A percentile compares a stretch with the other conserved stretches of the same genome.
Conservation (phyloP, 2,329 filamentous ascomycete genomes). For the Epichloe elymi region DNA sequence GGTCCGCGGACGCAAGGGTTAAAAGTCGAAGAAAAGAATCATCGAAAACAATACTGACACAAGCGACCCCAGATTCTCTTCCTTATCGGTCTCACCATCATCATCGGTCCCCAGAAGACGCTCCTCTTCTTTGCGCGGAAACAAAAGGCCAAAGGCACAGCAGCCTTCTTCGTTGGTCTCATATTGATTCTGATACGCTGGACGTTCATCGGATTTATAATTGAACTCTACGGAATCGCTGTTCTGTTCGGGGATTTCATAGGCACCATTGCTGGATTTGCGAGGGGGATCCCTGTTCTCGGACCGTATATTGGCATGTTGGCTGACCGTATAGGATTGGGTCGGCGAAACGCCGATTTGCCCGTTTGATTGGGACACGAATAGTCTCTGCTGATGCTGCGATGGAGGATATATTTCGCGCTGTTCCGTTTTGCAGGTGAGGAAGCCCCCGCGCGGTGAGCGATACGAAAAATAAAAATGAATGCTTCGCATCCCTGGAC, state of each 20-base stretch:
- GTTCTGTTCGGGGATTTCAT: slow-evolving; percentile 94
- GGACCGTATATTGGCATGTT: slow-evolving; percentile 71
- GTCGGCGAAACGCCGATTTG: slow-evolving; percentile 61
- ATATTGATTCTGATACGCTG: slow-evolving; percentile 76
- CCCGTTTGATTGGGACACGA: slow-evolving; percentile 44
- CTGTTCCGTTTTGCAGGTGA: neutral
- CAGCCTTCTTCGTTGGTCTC: slow-evolving; percentile 75
- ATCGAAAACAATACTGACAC: slow-evolving; percentile 5
- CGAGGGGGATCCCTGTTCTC: slow-evolving; percentile 65
- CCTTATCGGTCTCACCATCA: slow-evolving; percentile 87
- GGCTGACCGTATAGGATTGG: slow-evolving; percentile 58
- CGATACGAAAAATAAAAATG: neutral
- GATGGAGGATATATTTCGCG: neutral
- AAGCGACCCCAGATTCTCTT: slow-evolving; percentile 68
- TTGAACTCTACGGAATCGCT: slow-evolving; percentile 88
- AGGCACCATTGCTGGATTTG: slow-evolving; percentile 80
- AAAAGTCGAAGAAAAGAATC: slow-evolving; percentile 2
- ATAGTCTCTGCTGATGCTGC: neutral
- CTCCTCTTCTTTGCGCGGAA: slow-evolving; percentile 85
- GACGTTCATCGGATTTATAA: slow-evolving; percentile 79
- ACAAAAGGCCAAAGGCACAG: slow-evolving; percentile 85
- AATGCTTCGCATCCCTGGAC: neutral
- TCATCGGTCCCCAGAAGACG: slow-evolving; percentile 87
- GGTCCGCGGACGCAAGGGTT: no score
- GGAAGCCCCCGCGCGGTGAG: neutral